Conservation (phyloP, 345 rosid genomes). For the Boechera stricta region DNA sequence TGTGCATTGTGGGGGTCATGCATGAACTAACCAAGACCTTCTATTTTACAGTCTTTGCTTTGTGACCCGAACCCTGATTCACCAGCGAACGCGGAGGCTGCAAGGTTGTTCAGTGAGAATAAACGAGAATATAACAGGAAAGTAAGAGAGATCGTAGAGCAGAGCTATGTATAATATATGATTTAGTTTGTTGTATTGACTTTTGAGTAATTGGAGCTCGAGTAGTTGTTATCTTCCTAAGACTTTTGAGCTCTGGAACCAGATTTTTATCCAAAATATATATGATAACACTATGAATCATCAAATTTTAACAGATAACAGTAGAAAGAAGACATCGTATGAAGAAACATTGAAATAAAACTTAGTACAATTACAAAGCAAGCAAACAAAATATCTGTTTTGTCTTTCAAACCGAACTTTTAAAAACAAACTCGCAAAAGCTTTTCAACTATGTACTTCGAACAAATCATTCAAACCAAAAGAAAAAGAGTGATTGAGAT, state of each 20-base stretch:
- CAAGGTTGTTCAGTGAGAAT: constrained; percentile 67
- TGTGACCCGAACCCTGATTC: constrained; percentile 81
- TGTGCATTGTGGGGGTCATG: constrained; percentile 8
- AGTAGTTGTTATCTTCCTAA: not conserved
- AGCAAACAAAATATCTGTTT: constrained; percentile 16
- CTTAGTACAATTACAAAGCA: constrained; percentile 34
- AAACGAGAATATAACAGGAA: constrained; percentile 67
- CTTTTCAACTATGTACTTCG: constrained; percentile 38
- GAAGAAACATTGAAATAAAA: constrained; percentile 4
- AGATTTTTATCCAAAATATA: not conserved
- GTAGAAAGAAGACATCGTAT: constrained; percentile 1
- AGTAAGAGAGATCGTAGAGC: constrained; percentile 68
- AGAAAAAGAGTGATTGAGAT: constrained; percentile 13
- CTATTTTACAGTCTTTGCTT: constrained; percentile 57
- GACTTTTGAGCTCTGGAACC: not conserved
- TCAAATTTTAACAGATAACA: not conserved
- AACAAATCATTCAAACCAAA: constrained; percentile 42
- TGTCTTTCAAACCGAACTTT: constrained; percentile 44
- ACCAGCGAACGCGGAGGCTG: constrained; percentile 76
- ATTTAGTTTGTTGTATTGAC: constrained; percentile 18
- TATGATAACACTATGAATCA: not conserved
- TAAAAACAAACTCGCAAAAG: constrained; percentile 7
- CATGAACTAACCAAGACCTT: constrained; percentile 25
- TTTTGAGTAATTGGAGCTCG: constrained; percentile 9
- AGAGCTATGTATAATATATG: constrained; percentile 49